Evolutionary conservation across 805 yeast genomes (phyloP), one percentile per base, ranked within the genome.

Genomic region (Metschnikowia colocasiae): DNA sequence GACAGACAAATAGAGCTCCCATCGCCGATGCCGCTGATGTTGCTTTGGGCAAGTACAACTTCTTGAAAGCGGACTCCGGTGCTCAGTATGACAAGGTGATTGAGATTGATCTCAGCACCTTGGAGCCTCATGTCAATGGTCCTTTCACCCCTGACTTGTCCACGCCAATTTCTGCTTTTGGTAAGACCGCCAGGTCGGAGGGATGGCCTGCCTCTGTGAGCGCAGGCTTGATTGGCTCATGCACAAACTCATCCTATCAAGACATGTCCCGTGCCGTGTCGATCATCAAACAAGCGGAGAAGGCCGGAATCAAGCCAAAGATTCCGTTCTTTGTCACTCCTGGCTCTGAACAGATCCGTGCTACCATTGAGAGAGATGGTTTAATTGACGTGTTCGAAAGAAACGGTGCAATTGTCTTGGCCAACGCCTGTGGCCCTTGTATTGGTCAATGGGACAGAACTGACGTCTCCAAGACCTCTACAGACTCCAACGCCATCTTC

Each of bases 401-500:
- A 46, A 85, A 83, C 60, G 98, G 98, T 51, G 99, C 96, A 58
- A 78, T 81, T 50, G 96, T 92, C 38, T 78, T 92, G 59, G 97
- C 98, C 46, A 92, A 92, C 68, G 99, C 99, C 18, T 92, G 99
- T 79, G 99, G 99, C 58, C 99, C 98, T 62, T 92, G 99, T 76
- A 92, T 92, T 65, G 99, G 99, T 49, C 99, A 92, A 77, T 92
- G 99, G 99, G 97, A 94, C 68, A 86, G 98, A 76, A 77, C 79
- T 55, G 95, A 87, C 64, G 79, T 87, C 37, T 68, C 79, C 40
- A 81, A 82, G 65, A 73, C 76, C 25, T 78, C 85, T 6, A 74
- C 75, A 45, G 89, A 83, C 54, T 76, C 76, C 59, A 91, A 90
- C 70, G 87, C 98, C 45, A 94, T 92, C 58, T 91, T 92, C 71